Evolutionary conservation across 345 rosid species (phyloP).

Genomic region (Corymbia maculata): DNA sequence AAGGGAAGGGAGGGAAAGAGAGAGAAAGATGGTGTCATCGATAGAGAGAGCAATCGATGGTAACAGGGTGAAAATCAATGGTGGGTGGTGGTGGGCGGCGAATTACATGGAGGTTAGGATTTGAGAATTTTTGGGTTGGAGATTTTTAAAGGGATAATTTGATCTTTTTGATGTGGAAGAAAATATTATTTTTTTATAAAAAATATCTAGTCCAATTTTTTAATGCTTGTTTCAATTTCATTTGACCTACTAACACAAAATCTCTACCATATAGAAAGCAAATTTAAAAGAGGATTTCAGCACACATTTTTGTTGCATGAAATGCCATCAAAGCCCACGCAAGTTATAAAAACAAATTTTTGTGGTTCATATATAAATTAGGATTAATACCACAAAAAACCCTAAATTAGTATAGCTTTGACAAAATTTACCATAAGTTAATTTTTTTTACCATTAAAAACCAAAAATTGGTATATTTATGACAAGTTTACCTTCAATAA

Average conservation of each 20-base stretch:
- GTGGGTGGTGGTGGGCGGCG: neutral
- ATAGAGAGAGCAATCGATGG: neutral
- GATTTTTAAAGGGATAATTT: neutral
- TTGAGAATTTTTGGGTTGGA: neutral
- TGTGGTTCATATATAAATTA: neutral
- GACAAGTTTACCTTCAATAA: too few species aligned
- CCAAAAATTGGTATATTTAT: too few species aligned
- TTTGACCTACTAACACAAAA: neutral
- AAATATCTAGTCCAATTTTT: neutral
- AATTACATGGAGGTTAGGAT: neutral
- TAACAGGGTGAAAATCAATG: neutral
- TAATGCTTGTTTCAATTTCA: neutral
- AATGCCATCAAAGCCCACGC: neutral
- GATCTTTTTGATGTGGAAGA: neutral
- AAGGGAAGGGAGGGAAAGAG: too few species aligned
- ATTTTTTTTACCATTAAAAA: too few species aligned
- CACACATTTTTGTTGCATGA: neutral
- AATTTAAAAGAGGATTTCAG: neutral
- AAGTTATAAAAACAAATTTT: neutral
- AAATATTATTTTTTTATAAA: too few species aligned
- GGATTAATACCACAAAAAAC: neutral
- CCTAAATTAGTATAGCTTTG: too few species aligned
- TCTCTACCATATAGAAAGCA: neutral
- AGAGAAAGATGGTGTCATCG: too few species aligned
- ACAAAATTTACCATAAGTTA: too few species aligned